Conservation (phyloP, 495 filamentous ascomycete species). For the Penicillium parvum region DNA sequence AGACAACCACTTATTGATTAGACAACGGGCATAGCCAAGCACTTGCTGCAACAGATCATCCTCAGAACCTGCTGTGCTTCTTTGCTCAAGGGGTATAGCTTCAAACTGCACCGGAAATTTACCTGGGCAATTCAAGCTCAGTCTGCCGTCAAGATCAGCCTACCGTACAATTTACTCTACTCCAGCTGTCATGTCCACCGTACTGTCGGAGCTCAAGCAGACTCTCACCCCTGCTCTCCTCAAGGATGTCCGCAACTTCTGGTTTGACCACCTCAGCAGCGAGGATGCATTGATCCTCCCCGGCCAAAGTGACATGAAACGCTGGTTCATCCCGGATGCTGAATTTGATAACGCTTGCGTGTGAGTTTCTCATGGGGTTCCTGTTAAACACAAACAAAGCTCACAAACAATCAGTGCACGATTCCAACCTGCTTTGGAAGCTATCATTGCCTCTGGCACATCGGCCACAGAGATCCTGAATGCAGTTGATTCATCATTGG, state of each 20-base stretch:
- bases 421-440: slow-evolving; percentile 25
- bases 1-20: too few relatives aligned
- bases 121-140: not conserved
- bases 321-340: slow-evolving; percentile 25
- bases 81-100: not conserved
- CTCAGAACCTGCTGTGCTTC: not conserved
- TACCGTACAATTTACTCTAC: slow-evolving; percentile 10
- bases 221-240: slow-evolving; percentile 21
- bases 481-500: slow-evolving; percentile 14
- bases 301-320: slow-evolving; percentile 14
- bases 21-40: too few relatives aligned
- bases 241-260: slow-evolving; percentile 18
- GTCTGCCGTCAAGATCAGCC: not conserved
- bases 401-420: slow-evolving; percentile 13
- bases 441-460: slow-evolving; percentile 16
- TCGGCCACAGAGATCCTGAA: slow-evolving; percentile 19
- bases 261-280: slow-evolving; percentile 19
- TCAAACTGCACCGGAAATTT: too few relatives aligned
- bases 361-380: slow-evolving; percentile 15
- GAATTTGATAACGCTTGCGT: slow-evolving; percentile 28
- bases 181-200: slow-evolving; percentile 1
- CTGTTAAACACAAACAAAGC: not conserved
- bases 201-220: slow-evolving; percentile 9
- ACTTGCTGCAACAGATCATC: too few relatives aligned
- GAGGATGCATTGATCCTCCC: slow-evolving; percentile 18